Conservation (phyloP, 495 filamentous ascomycete species). For the Penicillium samsonianum region DNA sequence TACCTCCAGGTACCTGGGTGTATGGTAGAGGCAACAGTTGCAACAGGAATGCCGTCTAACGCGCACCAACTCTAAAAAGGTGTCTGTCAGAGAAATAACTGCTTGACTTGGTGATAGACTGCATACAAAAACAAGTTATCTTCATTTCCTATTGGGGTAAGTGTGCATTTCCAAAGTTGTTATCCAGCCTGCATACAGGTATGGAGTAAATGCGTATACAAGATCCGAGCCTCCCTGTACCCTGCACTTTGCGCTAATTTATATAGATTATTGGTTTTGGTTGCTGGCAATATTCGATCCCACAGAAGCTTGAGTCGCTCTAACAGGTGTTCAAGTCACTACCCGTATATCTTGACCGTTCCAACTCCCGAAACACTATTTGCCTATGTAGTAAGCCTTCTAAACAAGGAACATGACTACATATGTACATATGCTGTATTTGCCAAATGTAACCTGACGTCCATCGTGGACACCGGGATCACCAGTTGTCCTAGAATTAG, state of each 20-base stretch:
- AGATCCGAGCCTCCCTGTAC: constrained; percentile 4
- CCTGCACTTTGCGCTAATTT: not conserved
- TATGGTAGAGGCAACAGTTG: not conserved
- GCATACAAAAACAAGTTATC: not conserved
- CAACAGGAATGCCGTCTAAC: not conserved
- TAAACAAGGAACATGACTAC: not conserved
- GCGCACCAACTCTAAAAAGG: not conserved
- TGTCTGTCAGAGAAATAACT: not conserved
- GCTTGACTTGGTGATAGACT: not conserved
- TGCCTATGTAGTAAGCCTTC: not conserved
- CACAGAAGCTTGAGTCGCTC: not conserved
- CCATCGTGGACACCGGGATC: not conserved
- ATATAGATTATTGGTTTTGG: not conserved
- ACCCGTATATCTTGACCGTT: not conserved
- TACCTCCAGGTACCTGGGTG: not conserved
- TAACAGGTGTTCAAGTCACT: not conserved
- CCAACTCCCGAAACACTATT: not conserved
- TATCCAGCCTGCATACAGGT: constrained; percentile 14
- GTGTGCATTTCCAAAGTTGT: constrained; percentile 7
- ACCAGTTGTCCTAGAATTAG: not conserved
- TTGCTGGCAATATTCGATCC: not conserved
- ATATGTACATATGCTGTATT: not conserved
- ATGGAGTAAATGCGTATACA: constrained; percentile 12
- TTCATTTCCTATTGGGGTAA: not conserved
- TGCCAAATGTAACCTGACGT: not conserved